A percentile compares a stretch with the other conserved stretches of the same genome.
phyloP scores from a whole-genome alignment of 2,329 filamentous ascomycete species.

The Penicillium occitanis region DNA sequence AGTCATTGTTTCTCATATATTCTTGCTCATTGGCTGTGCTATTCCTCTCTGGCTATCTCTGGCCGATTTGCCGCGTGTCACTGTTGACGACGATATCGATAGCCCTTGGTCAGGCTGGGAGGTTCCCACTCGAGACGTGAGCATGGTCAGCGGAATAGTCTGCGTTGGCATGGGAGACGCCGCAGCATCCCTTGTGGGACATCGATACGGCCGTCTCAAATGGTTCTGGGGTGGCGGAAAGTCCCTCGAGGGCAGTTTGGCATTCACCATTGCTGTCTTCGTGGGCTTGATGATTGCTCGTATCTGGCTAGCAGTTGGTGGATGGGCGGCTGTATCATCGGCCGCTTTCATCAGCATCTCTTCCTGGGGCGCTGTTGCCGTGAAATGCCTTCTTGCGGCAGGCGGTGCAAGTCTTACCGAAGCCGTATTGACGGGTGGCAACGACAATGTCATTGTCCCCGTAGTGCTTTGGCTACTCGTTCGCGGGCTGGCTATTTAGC shows the following conservation, averaged over 20 bases:
- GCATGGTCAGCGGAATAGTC: conserved; percentile 88
- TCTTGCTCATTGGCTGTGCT: conserved; percentile 89
- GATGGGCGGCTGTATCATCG: conserved; percentile 55
- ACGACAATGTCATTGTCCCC: conserved; percentile 97
- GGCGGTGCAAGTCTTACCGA: conserved; percentile 85
- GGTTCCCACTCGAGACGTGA: conserved; percentile 68
- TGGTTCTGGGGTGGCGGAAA: conserved; percentile 98
- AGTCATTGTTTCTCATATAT: conserved; percentile 94
- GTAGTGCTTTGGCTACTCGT: conserved; percentile 91
- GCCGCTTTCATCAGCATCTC: conserved; percentile 23
- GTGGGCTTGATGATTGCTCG: conserved; percentile 69
- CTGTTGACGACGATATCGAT: conserved; percentile 29
- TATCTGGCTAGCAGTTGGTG: conserved; percentile 72
- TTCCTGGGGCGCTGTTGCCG: conserved; percentile 37
- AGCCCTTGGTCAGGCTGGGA: conserved; percentile 72
- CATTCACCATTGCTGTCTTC: conserved; percentile 79
- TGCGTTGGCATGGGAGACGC: conserved; percentile 96
- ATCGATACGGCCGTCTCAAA: conserved; percentile 80
- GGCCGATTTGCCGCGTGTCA: conserved; percentile 63
- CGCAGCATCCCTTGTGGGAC: conserved; percentile 83
- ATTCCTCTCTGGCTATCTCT: conserved; percentile 90
- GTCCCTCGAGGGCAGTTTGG: conserved; percentile 80
- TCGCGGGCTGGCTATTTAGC: conserved; percentile 61
- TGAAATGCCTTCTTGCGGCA: conserved; percentile 70
- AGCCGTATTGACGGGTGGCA: conserved; percentile 91